These are phyloP conservation scores for Raddia guianensis DNA, from an alignment of 176 grass and related monocot species.

Conservation along the genomic window DNA sequence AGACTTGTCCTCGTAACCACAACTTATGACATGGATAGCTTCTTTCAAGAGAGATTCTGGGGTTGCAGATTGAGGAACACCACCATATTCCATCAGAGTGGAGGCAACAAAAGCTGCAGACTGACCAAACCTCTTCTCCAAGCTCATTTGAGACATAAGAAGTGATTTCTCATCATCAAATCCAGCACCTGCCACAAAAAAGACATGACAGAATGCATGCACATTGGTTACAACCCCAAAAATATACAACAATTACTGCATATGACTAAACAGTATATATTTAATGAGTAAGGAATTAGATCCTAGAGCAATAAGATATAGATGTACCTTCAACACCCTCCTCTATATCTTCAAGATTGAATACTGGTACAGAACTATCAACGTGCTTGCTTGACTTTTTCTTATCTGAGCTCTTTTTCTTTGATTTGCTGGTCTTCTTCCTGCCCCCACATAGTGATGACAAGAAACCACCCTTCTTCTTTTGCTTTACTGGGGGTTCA, in stretches of 20 bases:
- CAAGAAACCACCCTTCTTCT: constrained; percentile 69
- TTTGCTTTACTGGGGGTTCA: constrained; percentile 93
- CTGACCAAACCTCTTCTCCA: constrained; percentile 99
- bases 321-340: constrained; percentile 98
- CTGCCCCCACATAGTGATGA: constrained; percentile 78
- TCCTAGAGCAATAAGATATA: constrained; percentile 22
- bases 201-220: constrained; percentile 34
- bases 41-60: constrained; percentile 99
- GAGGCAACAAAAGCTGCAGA: constrained; percentile 95
- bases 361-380: constrained; percentile 91
- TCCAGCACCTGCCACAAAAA: constrained; percentile 67
- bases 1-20: constrained; percentile 95
- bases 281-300: constrained; percentile 4
- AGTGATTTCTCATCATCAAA: constrained; percentile 99
- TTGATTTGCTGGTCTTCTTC: constrained; percentile 91
- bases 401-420: constrained; percentile 91
- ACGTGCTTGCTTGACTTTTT: constrained; percentile 93
- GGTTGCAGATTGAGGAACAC: constrained; percentile 98
- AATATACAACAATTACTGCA: background rate
- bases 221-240: constrained; percentile 15
- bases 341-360: constrained; percentile 99
- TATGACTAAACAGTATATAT: constrained; percentile 4
- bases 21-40: constrained; percentile 99
- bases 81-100: constrained; percentile 98
- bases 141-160: constrained; percentile 99